Evolutionary conservation across 2,329 filamentous ascomycete species (phyloP), one percentile per base, ranked within the genome.

Genomic region (Paraconiothyrium brasiliense): DNA sequence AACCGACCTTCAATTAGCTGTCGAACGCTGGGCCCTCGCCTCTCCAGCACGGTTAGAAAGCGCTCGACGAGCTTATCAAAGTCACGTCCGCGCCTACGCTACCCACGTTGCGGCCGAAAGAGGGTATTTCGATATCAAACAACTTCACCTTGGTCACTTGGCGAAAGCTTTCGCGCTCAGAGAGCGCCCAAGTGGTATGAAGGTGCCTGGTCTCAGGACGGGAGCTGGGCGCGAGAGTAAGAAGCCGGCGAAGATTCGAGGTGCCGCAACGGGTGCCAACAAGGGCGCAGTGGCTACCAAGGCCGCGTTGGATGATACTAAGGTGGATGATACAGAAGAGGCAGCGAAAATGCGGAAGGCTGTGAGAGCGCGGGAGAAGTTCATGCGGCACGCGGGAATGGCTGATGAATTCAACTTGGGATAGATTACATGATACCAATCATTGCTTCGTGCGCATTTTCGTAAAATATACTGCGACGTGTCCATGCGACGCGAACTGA

Each of bases 141-240:
- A 92, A 72, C 82, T 99, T 50, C 95, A 99, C 77, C 82, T 98
- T 8, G 95, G 95, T 3, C 95, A 99, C 83, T 83, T 95, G 67
- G 94, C 94, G 8, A 99, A 99, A 83, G 92, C 91, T 30, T 99
- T 97, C 76, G 95, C 90, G 1, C 81, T 99, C 67, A 86, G 96
- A 66, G 95, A 99, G 77, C 89, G 92, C 35, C 95, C 95, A 0
- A 91, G 91, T 5, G 91, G 92, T 54, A 96, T 99, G 64, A 81
- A 81, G 39, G 82, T 84, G 47, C 82, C 82, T 0, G 83, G 83
- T 5, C 74, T 86, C 57, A 76, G 85, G 43, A 84, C 82, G 7
- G 82, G 83, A 20, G 73, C 74, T 52, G 76, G 76, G 3, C 68
- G 76, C 51, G 66, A 74, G 39, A 71, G 70, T 41, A 68, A 65